Base-by-base conservation (phyloP, 495 filamentous ascomycete genomes). In the Penicillium taxi region DNA sequence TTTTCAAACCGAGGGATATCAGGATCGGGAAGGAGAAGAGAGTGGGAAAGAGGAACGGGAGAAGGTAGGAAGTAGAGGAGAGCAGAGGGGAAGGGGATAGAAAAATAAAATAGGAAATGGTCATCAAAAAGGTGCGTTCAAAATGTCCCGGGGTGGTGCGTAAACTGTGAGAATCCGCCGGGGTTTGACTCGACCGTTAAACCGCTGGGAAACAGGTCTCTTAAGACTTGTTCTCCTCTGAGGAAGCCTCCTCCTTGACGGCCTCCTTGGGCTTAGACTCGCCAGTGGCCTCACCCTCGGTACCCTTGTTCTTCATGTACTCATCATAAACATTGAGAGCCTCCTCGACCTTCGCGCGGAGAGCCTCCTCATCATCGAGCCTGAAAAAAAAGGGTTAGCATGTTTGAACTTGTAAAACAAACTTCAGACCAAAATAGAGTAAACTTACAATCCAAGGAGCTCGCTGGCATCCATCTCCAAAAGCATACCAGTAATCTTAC, bases 401-500 rank as follows among this genome's bases (percentile, higher is more conserved):
- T 29, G 26, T 51, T 48, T 49, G 27, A 19, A 25, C 12, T 41
- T 16, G 39, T 11, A 21, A 36, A 7, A 13, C 24, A 20, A 15
- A 2, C 7, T 4, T 9, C 23, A 32, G 21, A 30, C 15, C n/a
- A 21, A 6, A 9, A 31, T 16, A 26, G 15, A 17, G 24, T 31
- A 45, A 41, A 88, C 91, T 86, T 80, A 98, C 91, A 99, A 74
- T 61, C 82, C 82, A 53, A 99, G 66, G 44, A 99, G 67, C 72
- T 99, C 91, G 30, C 69, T 46, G 58, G 96, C 96, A 45, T 96
- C 91, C 91, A 99, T 99, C 75, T 99, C 91, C 50, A 99, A 58
- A 52, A 99, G 78, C 91, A 99, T 99, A 63, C 91, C 91, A 42
- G 91, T 99, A 56, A 99, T 96, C 81, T 99, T 99, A 50, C 91